Conservation (phyloP, 179 eudicot genomes). For the Vitellaria paradoxa region DNA sequence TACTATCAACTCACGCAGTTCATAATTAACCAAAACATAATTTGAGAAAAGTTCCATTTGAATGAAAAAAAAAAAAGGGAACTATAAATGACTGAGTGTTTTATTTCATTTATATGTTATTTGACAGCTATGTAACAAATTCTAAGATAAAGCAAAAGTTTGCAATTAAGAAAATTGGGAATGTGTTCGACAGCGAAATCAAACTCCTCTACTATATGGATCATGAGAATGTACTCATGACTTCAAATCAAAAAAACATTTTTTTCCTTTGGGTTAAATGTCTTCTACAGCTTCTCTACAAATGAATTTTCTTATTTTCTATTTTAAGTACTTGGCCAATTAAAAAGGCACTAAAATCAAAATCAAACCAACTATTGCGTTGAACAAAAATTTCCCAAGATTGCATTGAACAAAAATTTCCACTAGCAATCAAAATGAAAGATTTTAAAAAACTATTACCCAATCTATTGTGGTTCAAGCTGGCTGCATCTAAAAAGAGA, state of each 20-base stretch:
- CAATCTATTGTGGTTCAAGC: too few relatives aligned
- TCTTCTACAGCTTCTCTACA: not conserved
- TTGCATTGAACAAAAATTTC: too few relatives aligned
- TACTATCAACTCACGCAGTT: too few relatives aligned
- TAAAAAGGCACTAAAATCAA: not conserved
- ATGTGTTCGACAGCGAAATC: slow-evolving; percentile 59
- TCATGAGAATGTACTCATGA: slow-evolving; percentile 45
- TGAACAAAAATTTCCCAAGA: too few relatives aligned
- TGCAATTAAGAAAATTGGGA: slow-evolving; percentile 60
- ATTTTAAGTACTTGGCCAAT: not conserved
- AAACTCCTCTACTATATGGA: slow-evolving; percentile 61
- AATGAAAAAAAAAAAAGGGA: too few relatives aligned
- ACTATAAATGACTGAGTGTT: not conserved
- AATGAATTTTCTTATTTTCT: not conserved
- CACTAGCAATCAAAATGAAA: too few relatives aligned
- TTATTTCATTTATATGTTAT: not conserved
- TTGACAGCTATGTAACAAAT: slow-evolving; percentile 37
- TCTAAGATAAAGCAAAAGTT: slow-evolving; percentile 49
- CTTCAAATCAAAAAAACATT: too few relatives aligned
- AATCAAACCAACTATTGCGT: too few relatives aligned
- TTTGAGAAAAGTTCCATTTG: too few relatives aligned
- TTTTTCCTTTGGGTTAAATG: not conserved
- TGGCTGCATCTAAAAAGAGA: too few relatives aligned
- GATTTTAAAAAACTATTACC: too few relatives aligned
- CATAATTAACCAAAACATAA: too few relatives aligned